Evolutionary conservation across 106 monocot species (phyloP), one percentile per base, ranked within the genome.

Genomic region (Apostasia shenzhenica): DNA sequence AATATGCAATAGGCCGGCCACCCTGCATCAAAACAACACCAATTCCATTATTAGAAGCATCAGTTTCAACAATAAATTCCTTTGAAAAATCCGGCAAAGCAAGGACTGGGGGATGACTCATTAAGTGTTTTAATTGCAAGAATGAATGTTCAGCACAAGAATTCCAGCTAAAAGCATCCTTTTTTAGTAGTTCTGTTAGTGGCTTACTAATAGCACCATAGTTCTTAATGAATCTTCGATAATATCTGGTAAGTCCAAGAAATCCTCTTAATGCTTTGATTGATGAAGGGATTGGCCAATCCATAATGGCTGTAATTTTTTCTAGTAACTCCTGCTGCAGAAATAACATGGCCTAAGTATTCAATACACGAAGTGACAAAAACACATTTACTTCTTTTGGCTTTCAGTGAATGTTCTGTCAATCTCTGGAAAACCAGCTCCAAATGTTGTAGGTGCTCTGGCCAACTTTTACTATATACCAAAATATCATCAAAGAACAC

Each of bases 401-500:
- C 62, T 2, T 13, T 13, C 41, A 63, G 42, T 41, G 6, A 14
- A 63, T 63, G 40, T 10, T 63, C 37, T 10, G 10, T n/a, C 4
- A 63, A 13, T 41, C 5, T 37, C 44, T 63, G 62, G 8, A 63
- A 43, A 8, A 44, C 14, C 7, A 6, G 40, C 37, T 63, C 7
- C 4, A 63, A 43, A 13, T 63, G 14, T 40, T n/a, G 6, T 6
- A 63, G 4, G 62, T 63, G 62, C 2, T 6, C 9, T 7, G 3
- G 8, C 14, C 14, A 41, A 6, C 2, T 6, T 39, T 6, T 3
- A 13, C 62, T 63, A 63, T 63, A 63, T 38, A 63, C 42, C 5
- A 63, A 43, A 6, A 63, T 63, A 41, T 63, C 62, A 44, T 63
- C 62, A 63, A 63, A 63, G n/a, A 64, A 64, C 45, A 26, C 26